phyloP scores from a whole-genome alignment of 345 rosid species.

The Citrus unshiu region DNA sequence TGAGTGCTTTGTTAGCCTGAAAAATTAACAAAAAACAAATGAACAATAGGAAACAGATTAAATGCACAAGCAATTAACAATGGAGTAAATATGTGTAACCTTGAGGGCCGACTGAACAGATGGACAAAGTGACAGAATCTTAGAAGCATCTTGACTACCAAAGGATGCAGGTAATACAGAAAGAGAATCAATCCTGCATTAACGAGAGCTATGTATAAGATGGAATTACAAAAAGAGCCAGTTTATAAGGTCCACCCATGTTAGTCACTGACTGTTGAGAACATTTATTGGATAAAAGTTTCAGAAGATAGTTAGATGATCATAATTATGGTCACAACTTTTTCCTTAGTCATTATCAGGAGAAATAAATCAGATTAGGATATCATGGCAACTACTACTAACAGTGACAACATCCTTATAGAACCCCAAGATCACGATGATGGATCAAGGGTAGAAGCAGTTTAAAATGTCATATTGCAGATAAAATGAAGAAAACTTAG shows the following conservation, averaged over 20 bases:
- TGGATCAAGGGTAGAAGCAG: not conserved
- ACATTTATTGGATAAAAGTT: not conserved
- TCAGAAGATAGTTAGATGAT: too few relatives aligned
- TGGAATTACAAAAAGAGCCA: not conserved
- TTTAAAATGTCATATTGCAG: not conserved
- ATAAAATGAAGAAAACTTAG: not conserved
- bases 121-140: conserved; percentile 67
- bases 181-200: conserved; percentile 86
- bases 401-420: not conserved
- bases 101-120: conserved; percentile 70
- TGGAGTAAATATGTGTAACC: conserved; percentile 38
- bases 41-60: conserved; percentile 10
- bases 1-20: conserved; percentile 71
- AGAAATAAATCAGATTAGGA: not conserved
- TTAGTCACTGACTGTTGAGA: not conserved
- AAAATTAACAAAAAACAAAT: conserved; percentile 16
- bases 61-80: not conserved
- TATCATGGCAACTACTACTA: not conserved
- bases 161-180: conserved; percentile 75
- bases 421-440: not conserved
- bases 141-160: conserved; percentile 69
- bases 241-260: not conserved
- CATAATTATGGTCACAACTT: not conserved
- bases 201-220: conserved; percentile 1
- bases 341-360: not conserved